Evolutionary conservation across 495 filamentous ascomycete genomes (phyloP).

Genomic region (Schizothecium vesticola): DNA sequence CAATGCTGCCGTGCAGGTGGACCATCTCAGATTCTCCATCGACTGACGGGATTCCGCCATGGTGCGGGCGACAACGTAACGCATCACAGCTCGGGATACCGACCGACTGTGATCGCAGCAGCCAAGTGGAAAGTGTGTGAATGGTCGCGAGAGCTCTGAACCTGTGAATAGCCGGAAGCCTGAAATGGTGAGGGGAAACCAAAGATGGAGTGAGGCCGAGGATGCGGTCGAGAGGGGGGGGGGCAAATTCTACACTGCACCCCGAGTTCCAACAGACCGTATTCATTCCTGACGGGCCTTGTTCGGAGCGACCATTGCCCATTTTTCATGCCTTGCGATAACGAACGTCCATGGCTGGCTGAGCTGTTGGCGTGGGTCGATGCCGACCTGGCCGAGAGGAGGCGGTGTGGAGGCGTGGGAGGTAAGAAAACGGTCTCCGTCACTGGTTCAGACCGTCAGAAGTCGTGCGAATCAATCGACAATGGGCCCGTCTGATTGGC

Average conservation of each 20-base stretch:
- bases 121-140: neutral
- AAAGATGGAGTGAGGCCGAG: slow-evolving; percentile 1
- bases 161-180: neutral
- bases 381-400: neutral
- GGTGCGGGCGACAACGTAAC: neutral
- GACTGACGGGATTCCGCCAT: neutral
- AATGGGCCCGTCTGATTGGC: neutral
- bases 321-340: slow-evolving; percentile 3
- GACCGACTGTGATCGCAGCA: neutral
- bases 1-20: neutral
- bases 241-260: neutral
- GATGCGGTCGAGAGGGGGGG: neutral
- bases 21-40: neutral
- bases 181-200: neutral
- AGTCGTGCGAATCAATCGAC: neutral
- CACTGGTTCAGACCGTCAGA: neutral
- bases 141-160: neutral
- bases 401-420: neutral
- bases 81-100: neutral
- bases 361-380: neutral
- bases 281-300: slow-evolving; percentile 6
- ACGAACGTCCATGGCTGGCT: neutral
- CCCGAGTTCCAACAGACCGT: neutral
- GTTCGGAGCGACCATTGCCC: slow-evolving; percentile 1
- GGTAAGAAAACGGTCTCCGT: slow-evolving; percentile 2